Evolutionary conservation across 768 basidiomycete genomes (phyloP).

Genomic region (Tulasnella sp.): DNA sequence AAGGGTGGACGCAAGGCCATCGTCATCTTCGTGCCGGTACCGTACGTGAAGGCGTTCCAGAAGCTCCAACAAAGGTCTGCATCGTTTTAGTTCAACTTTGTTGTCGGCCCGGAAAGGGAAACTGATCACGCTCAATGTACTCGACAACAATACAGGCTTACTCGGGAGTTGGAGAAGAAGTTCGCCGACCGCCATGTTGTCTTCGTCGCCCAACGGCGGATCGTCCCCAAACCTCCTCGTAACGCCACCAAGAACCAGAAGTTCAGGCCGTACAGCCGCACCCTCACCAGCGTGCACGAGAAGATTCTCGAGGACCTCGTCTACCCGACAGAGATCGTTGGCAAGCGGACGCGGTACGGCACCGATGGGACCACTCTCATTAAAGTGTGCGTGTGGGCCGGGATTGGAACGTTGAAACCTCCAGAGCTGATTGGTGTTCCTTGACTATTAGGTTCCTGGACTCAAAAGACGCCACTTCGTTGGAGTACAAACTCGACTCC

Average conservation of each 20-base stretch:
- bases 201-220: conserved; percentile 96
- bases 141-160: conserved; percentile 59
- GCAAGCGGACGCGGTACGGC: conserved; percentile 92
- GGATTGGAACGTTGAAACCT: background rate
- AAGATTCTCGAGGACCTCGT: conserved; percentile 98
- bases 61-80: conserved; percentile 91
- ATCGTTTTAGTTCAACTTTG: background rate
- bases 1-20: conserved; percentile 99
- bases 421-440: background rate
- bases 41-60: conserved; percentile 97
- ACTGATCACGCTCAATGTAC: background rate
- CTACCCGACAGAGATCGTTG: conserved; percentile 97
- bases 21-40: conserved; percentile 95
- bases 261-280: conserved; percentile 85
- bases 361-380: conserved; percentile 93
- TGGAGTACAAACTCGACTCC: conserved; percentile 99
- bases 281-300: conserved; percentile 96
- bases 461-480: conserved; percentile 93
- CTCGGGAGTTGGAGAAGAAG: conserved; percentile 99
- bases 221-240: conserved; percentile 95
- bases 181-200: conserved; percentile 99
- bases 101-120: background rate
- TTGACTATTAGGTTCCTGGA: conserved; percentile 79
- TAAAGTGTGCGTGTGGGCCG: conserved; percentile 78
- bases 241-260: conserved; percentile 91